A percentile compares a stretch with the other conserved stretches of the same genome.
These are phyloP conservation scores for Amaranthus hypochondriacus DNA, from an alignment of 148 eudicot genomes.

Conservation along the genomic window DNA sequence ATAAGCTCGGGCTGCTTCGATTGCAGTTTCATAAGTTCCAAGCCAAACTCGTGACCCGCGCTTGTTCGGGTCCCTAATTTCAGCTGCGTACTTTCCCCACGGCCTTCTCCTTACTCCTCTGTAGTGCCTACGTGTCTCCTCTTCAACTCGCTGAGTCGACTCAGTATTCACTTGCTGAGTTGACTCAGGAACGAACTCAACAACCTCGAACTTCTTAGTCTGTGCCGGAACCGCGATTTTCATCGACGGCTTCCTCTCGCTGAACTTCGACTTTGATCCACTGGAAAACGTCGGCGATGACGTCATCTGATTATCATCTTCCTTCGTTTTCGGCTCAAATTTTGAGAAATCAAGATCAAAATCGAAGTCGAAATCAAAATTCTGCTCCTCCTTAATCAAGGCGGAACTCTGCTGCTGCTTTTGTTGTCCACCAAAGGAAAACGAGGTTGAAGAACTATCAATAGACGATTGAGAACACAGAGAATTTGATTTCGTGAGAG, in stretches of 20 bases:
- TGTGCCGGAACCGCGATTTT: constrained; percentile 38
- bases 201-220: constrained; percentile 29
- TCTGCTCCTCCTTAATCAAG: constrained; percentile 6
- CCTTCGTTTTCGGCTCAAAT: background rate
- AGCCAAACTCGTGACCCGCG: constrained; percentile 57
- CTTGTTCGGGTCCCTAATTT: constrained; percentile 51
- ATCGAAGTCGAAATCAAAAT: constrained; percentile 9
- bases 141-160: constrained; percentile 1
- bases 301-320: background rate
- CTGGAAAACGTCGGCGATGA: constrained; percentile 9
- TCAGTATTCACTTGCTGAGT: constrained; percentile 7
- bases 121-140: constrained; percentile 33
- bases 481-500: constrained; percentile 15
- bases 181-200: constrained; percentile 25
- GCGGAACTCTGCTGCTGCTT: background rate
- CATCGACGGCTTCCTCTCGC: constrained; percentile 37
- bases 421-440: background rate
- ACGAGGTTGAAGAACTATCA: background rate
- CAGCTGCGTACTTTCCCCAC: constrained; percentile 70
- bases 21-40: constrained; percentile 50
- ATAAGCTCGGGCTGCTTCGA: constrained; percentile 55
- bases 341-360: constrained; percentile 1
- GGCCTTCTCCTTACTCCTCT: constrained; percentile 55
- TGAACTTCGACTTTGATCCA: constrained; percentile 20
- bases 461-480: background rate